Conservation (phyloP, 2,329 filamentous ascomycete species). For the Chrysoporthe puriensis region DNA sequence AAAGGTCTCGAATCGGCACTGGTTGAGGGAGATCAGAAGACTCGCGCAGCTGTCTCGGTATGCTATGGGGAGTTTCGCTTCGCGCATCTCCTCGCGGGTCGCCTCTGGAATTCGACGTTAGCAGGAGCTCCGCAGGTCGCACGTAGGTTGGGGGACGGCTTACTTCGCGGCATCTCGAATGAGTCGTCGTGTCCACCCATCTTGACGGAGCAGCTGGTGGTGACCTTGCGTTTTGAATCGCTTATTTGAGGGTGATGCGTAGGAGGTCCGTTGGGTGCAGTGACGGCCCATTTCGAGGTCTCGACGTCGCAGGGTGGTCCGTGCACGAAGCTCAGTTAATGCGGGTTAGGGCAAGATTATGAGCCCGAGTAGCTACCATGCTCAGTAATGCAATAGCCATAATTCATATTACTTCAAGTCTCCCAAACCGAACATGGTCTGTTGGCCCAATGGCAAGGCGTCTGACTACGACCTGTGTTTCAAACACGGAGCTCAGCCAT, state of each 20-base stretch:
- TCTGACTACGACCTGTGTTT: slow-evolving; percentile 44
- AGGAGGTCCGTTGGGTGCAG: slow-evolving; percentile 1
- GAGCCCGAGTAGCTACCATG: no score
- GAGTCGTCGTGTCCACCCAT: slow-evolving; percentile 29
- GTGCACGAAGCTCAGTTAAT: background rate
- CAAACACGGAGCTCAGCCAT: slow-evolving; percentile 14
- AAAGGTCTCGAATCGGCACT: slow-evolving; percentile 88
- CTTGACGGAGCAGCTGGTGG: slow-evolving; percentile 34
- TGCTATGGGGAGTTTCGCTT: slow-evolving; percentile 81
- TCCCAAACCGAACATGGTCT: background rate
- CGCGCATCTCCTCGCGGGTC: slow-evolving; percentile 90
- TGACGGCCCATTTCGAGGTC: slow-evolving; percentile 1
- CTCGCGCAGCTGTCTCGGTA: slow-evolving; percentile 97
- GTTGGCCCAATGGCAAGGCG: slow-evolving; percentile 47
- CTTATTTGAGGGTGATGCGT: slow-evolving; percentile 24
- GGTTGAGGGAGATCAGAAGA: slow-evolving; percentile 93
- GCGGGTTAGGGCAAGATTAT: background rate
- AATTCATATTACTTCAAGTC: rapidly evolving
- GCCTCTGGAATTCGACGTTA: slow-evolving; percentile 58
- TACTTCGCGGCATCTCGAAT: slow-evolving; percentile 24
- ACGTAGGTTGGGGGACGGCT: background rate
- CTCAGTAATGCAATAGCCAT: background rate
- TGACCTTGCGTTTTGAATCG: slow-evolving; percentile 33
- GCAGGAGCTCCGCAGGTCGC: background rate
- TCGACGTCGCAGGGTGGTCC: slow-evolving; percentile 11